These are phyloP conservation scores for Russula foetens DNA, from an alignment of 768 basidiomycete species.

Conservation along the genomic window DNA sequence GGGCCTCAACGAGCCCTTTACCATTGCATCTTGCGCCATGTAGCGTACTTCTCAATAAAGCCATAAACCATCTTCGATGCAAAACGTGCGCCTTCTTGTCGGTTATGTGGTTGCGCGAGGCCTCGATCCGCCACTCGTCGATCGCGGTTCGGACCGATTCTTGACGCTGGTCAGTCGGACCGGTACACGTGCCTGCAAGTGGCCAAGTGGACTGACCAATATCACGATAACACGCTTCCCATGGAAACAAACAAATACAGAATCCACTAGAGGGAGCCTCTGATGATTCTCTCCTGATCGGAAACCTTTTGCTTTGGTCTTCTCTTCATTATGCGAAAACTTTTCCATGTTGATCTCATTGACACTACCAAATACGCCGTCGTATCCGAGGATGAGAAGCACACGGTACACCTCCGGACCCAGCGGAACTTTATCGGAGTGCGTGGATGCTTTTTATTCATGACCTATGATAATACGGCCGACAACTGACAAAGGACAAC, in stretches of 20 bases:
- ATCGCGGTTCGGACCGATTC: neutral
- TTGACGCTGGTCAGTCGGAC: neutral
- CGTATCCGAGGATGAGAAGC: constrained; percentile 42
- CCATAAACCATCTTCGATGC: neutral
- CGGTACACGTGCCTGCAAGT: too few species aligned
- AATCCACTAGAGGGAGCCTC: neutral
- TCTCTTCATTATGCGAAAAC: neutral
- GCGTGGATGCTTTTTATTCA: constrained; percentile 1
- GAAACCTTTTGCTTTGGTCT: neutral
- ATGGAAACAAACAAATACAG: constrained; percentile 4
- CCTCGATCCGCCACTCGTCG: neutral
- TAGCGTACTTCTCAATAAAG: constrained; percentile 1
- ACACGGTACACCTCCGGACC: constrained; percentile 61
- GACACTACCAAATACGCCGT: constrained; percentile 40
- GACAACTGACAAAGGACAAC: neutral
- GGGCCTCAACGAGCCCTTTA: constrained; percentile 54
- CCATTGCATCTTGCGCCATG: neutral
- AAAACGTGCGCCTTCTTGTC: neutral
- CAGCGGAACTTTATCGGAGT: constrained; percentile 58
- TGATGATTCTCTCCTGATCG: constrained; percentile 6
- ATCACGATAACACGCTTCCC: neutral
- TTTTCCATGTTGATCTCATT: constrained; percentile 35
- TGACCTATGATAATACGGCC: constrained; percentile 5
- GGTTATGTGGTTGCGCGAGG: neutral
- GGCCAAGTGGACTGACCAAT: neutral